These are phyloP conservation scores for Whalleya microplaca DNA, from an alignment of 2,329 filamentous ascomycete genomes.

Conservation along the genomic window DNA sequence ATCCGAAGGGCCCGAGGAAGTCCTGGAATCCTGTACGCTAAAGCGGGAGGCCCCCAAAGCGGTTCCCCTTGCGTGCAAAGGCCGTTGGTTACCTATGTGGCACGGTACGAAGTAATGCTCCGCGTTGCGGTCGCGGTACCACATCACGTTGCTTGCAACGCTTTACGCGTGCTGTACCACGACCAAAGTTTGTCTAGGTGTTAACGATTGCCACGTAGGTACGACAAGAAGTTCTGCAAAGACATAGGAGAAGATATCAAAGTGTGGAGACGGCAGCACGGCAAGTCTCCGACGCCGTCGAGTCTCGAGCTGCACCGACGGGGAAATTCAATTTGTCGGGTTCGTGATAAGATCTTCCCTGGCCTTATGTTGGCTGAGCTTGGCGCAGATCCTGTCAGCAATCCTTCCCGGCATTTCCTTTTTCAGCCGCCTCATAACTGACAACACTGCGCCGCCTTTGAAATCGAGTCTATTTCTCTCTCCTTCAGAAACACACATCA, in stretches of 20 bases:
- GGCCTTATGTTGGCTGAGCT: conserved; percentile 19
- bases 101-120: too few relatives aligned
- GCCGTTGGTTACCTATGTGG: neutral
- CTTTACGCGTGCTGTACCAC: too few relatives aligned
- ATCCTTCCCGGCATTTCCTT: conserved; percentile 20
- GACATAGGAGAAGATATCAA: neutral
- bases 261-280: neutral
- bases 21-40: neutral
- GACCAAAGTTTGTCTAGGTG: too few relatives aligned
- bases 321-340: neutral
- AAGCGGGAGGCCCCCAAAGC: too few relatives aligned
- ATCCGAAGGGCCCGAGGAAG: neutral
- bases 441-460: conserved; percentile 16
- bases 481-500: conserved; percentile 2
- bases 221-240: too few relatives aligned
- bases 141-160: too few relatives aligned
- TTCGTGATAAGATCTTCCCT: neutral
- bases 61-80: neutral
- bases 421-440: conserved; percentile 22
- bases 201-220: too few relatives aligned
- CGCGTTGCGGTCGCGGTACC: too few relatives aligned
- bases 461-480: conserved; percentile 1
- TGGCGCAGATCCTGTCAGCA: conserved; percentile 18
- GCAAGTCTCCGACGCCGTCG: neutral
- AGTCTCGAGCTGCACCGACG: neutral